Percentiles rank a stretch among this genome's conserved stretches.
These are phyloP conservation scores for Jacaranda copaia DNA, from an alignment of 257 asterid species.

Conservation along the genomic window DNA sequence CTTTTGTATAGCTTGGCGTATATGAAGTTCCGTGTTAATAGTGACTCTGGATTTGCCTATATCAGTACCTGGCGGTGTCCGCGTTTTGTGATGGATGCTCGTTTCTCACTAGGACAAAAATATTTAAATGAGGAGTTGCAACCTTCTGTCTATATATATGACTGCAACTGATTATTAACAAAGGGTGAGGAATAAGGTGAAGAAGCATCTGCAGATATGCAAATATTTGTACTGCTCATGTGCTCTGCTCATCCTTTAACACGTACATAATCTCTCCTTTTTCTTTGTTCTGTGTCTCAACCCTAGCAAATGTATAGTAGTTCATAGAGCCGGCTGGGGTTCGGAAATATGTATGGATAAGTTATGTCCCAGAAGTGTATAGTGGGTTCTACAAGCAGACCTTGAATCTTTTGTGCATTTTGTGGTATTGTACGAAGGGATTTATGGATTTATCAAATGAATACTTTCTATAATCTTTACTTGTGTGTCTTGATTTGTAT, in stretches of 20 bases:
- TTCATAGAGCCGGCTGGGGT: slow-evolving; percentile 45
- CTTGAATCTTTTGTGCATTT: slow-evolving; percentile 14
- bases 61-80: slow-evolving; percentile 41
- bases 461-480: background rate
- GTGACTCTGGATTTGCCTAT: slow-evolving; percentile 33
- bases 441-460: slow-evolving; percentile 33
- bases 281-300: background rate
- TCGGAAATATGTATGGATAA: slow-evolving; percentile 35
- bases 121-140: slow-evolving; percentile 27
- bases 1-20: slow-evolving; percentile 48
- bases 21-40: slow-evolving; percentile 41
- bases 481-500: background rate
- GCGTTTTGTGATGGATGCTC: slow-evolving; percentile 56
- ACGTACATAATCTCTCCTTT: no score
- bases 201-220: no score
- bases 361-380: slow-evolving; percentile 47
- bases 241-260: no score
- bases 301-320: slow-evolving; percentile 48
- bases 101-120: slow-evolving; percentile 34
- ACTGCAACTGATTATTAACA: slow-evolving; percentile 38
- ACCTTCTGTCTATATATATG: slow-evolving; percentile 35
- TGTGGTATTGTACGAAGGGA: slow-evolving; percentile 26
- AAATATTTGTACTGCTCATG: no score
- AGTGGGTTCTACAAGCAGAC: slow-evolving; percentile 31
- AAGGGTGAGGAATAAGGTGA: slow-evolving; percentile 34